Evolutionary conservation across 495 filamentous ascomycete genomes (phyloP).

Genomic region (Jackrogersella multiformis): DNA sequence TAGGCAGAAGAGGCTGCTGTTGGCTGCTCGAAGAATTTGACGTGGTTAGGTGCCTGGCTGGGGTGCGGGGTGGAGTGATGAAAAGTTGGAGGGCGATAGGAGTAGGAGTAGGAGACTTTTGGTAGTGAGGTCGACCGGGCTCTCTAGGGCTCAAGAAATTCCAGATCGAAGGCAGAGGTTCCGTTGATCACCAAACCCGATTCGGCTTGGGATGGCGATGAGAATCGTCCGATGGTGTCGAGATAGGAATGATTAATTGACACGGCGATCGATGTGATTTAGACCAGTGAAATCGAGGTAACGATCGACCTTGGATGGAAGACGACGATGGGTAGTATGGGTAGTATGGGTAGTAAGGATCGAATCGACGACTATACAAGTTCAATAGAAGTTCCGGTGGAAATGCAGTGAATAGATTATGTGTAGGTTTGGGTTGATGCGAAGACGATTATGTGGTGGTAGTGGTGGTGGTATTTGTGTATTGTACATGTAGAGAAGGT

Average conservation of each 20-base stretch:
- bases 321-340: background rate
- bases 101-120: slow-evolving; percentile 27
- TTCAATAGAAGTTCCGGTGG: too few species aligned
- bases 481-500: slow-evolving; percentile 1
- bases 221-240: slow-evolving; percentile 4
- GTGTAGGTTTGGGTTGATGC: background rate
- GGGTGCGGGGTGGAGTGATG: slow-evolving; percentile 33
- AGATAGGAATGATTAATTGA: slow-evolving; percentile 15
- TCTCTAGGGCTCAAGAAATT: slow-evolving; percentile 9
- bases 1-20: too few species aligned
- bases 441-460: background rate
- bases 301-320: background rate
- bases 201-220: background rate
- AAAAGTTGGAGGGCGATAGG: slow-evolving; percentile 12
- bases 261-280: background rate
- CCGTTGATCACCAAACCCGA: slow-evolving; percentile 7
- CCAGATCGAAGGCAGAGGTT: background rate
- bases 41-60: slow-evolving; percentile 7
- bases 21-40: background rate
- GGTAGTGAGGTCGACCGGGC: background rate
- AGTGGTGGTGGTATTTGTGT: background rate
- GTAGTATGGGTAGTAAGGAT: background rate
- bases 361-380: background rate
- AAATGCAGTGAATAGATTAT: too few species aligned
- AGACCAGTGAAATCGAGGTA: background rate